These are phyloP conservation scores for Boletus coccyginus DNA, from an alignment of 768 basidiomycete species.

Conservation along the genomic window DNA sequence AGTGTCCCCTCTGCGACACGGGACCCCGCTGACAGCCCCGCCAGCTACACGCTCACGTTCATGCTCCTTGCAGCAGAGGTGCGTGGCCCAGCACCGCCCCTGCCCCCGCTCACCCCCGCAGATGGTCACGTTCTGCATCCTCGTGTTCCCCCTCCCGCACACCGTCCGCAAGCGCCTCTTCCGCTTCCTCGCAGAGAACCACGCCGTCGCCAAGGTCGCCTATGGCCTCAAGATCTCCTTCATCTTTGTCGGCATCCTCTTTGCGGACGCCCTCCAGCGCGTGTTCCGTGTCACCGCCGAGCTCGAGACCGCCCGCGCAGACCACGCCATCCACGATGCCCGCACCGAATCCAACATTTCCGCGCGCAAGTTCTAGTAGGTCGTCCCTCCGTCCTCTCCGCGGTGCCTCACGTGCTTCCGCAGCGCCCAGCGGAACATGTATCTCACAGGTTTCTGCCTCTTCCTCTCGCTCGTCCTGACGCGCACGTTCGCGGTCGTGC, in stretches of 20 bases:
- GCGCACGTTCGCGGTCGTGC: slow-evolving; percentile 87
- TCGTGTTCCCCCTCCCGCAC: slow-evolving; percentile 86
- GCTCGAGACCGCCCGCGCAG: slow-evolving; percentile 60
- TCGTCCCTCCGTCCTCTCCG: not conserved
- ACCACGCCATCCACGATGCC: slow-evolving; percentile 51
- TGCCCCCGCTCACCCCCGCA: slow-evolving; percentile 21
- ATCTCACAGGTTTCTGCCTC: slow-evolving; percentile 89
- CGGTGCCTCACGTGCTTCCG: not conserved
- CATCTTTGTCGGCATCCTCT: slow-evolving; percentile 87
- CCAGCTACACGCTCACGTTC: slow-evolving; percentile 78
- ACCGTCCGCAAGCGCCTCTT: slow-evolving; percentile 67
- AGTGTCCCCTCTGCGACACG: slow-evolving; percentile 1
- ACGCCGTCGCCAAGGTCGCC: slow-evolving; percentile 76
- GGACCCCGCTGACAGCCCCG: not conserved
- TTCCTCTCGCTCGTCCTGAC: slow-evolving; percentile 96
- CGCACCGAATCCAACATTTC: slow-evolving; percentile 86
- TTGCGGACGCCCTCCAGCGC: slow-evolving; percentile 88
- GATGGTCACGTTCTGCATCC: slow-evolving; percentile 82
- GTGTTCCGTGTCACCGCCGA: slow-evolving; percentile 83
- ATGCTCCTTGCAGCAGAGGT: slow-evolving; percentile 77
- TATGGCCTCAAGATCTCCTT: slow-evolving; percentile 94
- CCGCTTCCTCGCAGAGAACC: slow-evolving; percentile 64
- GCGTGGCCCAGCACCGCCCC: not conserved
- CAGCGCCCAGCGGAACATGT: slow-evolving; percentile 87
- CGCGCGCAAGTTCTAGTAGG: slow-evolving; percentile 91